Evolutionary conservation across 2,329 filamentous ascomycete species (phyloP).

Genomic region (Sphaerulina populicola): DNA sequence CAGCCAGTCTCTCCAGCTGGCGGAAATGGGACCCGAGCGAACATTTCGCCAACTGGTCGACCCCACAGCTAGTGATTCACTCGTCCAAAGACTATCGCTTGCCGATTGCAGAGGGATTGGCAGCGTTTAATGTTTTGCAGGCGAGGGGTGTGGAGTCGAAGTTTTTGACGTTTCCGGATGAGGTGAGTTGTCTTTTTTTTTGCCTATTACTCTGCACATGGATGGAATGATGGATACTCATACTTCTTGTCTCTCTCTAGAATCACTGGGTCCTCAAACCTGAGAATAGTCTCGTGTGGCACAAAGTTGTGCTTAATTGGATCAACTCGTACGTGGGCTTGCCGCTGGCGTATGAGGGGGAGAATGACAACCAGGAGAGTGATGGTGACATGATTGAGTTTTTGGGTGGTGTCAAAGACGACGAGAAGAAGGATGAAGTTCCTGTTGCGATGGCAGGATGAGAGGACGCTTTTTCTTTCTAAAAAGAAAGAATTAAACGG

Average conservation of each 20-base stretch:
- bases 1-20: conserved; percentile 14
- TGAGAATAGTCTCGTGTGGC: conserved; percentile 87
- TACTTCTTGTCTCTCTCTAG: conserved; percentile 30
- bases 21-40: conserved; percentile 48
- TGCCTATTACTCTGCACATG: too few relatives aligned
- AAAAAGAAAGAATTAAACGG: too few relatives aligned
- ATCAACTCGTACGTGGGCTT: conserved; percentile 54
- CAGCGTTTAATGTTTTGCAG: conserved; percentile 80
- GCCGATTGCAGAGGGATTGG: conserved; percentile 73
- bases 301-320: conserved; percentile 74
- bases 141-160: conserved; percentile 65
- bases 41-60: conserved; percentile 62
- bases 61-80: conserved; percentile 83
- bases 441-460: conserved; percentile 20
- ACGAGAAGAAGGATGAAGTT: conserved; percentile 12
- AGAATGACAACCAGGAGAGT: conserved; percentile 15
- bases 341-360: conserved; percentile 35
- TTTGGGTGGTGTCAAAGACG: conserved; percentile 27
- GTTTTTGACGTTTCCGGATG: conserved; percentile 72
- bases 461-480: conserved; percentile 21
- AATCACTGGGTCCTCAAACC: conserved; percentile 81
- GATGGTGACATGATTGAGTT: conserved; percentile 24
- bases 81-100: conserved; percentile 83
- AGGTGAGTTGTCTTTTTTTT: too few relatives aligned
- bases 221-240: too few relatives aligned